phyloP scores from a whole-genome alignment of 257 asterid genomes.

The Nicotiana noctiflora region DNA sequence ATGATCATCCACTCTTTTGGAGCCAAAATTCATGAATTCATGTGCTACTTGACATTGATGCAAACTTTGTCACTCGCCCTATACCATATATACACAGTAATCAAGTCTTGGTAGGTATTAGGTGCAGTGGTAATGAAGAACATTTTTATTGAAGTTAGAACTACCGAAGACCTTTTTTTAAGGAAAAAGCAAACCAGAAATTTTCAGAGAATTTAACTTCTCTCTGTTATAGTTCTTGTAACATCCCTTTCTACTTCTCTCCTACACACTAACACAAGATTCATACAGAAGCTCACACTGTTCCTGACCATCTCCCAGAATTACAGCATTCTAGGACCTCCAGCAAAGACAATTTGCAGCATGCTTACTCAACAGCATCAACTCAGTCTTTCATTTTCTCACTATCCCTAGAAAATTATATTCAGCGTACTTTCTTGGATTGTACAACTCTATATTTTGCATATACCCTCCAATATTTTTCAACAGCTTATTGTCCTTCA shows the following conservation, averaged over 20 bases:
- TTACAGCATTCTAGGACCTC: not conserved
- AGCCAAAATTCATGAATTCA: too few relatives aligned
- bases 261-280: not conserved
- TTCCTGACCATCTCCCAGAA: not conserved
- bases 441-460: not conserved
- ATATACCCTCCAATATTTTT: not conserved
- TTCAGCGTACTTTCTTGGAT: not conserved
- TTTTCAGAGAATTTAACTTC: too few relatives aligned
- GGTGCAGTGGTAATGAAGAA: not conserved
- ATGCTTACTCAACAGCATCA: not conserved
- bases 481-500: not conserved
- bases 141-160: too few relatives aligned
- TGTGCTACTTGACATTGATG: not conserved
- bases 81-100: not conserved
- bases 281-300: not conserved
- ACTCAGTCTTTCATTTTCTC: not conserved
- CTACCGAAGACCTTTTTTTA: not conserved
- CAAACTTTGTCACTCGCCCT: not conserved
- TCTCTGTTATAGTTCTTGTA: not conserved
- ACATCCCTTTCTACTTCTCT: not conserved
- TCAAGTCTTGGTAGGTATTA: not conserved
- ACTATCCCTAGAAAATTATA: not conserved
- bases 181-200: too few relatives aligned
- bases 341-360: not conserved
- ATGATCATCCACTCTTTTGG: not conserved